Conservation (phyloP, 225 moss, liverwort and hornwort genomes). For the Pseudoscleropodium purum region DNA sequence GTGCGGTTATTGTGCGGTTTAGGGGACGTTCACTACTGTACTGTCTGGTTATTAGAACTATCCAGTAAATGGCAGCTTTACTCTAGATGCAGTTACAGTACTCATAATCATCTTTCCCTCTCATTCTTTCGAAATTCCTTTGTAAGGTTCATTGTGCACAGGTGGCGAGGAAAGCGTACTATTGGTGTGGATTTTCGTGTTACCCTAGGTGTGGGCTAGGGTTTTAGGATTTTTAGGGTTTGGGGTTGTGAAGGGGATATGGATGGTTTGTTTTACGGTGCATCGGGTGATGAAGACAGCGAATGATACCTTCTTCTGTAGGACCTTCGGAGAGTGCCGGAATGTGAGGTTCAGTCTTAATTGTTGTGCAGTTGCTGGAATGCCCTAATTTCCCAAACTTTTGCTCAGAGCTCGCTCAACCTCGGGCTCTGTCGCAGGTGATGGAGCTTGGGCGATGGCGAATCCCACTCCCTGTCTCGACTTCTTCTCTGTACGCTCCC, state of each 20-base stretch:
- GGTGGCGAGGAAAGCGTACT: too few relatives aligned
- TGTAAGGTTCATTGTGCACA: too few relatives aligned
- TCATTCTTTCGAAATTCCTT: too few relatives aligned
- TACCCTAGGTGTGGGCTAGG: not conserved
- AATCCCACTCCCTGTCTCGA: slow-evolving; percentile 27
- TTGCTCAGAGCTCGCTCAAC: not conserved
- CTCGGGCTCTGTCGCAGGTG: not conserved
- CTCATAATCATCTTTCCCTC: too few relatives aligned
- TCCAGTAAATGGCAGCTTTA: too few relatives aligned
- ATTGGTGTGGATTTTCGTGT: not conserved
- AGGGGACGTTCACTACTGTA: too few relatives aligned
- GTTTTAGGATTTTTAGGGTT: not conserved
- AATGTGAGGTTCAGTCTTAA: not conserved
- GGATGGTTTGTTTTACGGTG: not conserved
- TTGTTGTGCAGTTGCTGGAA: not conserved
- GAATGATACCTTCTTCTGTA: not conserved
- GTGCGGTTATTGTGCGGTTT: too few relatives aligned
- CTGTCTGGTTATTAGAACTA: too few relatives aligned
- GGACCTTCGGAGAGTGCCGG: not conserved
- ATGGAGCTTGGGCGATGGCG: slow-evolving; percentile 36
- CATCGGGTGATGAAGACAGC: not conserved
- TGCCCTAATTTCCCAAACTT: not conserved
- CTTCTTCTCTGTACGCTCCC: slow-evolving; percentile 35
- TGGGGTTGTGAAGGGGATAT: not conserved
- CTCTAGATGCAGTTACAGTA: too few relatives aligned